Evolutionary conservation across 495 filamentous ascomycete species (phyloP), one percentile per base, ranked within the genome.

Genomic region (Aspergillus affinis): DNA sequence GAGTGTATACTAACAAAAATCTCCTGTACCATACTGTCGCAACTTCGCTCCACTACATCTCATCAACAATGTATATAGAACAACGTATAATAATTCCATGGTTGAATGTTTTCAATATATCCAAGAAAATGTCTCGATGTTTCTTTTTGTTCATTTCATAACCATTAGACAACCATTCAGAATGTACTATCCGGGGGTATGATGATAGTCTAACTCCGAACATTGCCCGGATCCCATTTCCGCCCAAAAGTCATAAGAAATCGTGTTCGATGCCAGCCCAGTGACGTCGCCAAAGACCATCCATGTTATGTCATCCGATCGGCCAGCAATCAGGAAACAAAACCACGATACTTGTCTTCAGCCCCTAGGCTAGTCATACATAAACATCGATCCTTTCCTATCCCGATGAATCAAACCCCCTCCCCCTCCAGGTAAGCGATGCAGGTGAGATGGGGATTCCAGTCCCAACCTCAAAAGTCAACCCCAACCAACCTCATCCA

Each of bases 1-100:
- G 10, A 27, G 12, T 71, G 64, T 71, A 69, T 52, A 62, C 54
- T 68, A 69, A 56, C 49, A 47, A 46, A 59, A 48, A 46, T 30
- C 26, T 21, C 26, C 17, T 63, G 56, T 63, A 63, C 26, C 51
- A 27, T 58, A 58, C n/a, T 45, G 13, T 13, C 36, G 10, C 49
- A 27, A 26, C 54, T 48, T 29, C 44, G 17, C 54, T 48, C 54
- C 48, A 21, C 41, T 27, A 29, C 44, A 13, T 56, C 12, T 48
- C 19, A 48, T 56, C 21, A 12, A 7, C 12, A 49, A 21, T 54
- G 52, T 54, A 54, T 54, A 41, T 54, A 41, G 21, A 36, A 10
- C 15, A 26, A 49, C 9, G n/a, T 10, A 20, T 21, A 20, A 9
- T 49, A 26, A 20, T 20, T 48, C n/a, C n/a, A 21, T 10, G 1